Conservation (phyloP, 2,329 filamentous ascomycete genomes). For the Rasamsonia emersonii region DNA sequence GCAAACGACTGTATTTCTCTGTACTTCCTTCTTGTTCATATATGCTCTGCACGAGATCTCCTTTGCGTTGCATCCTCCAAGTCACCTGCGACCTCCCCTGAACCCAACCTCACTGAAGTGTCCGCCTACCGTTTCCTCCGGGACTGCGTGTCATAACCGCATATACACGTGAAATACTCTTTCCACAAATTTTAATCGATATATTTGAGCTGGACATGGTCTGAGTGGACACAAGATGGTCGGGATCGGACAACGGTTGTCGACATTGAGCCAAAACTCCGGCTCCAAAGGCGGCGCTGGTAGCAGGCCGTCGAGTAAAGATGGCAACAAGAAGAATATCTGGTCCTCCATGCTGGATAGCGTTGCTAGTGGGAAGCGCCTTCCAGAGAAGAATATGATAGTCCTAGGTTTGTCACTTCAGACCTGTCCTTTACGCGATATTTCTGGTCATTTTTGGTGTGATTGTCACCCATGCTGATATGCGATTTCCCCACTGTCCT, state of each 20-base stretch:
- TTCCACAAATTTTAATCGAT: conserved; percentile 6
- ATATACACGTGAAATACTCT: conserved; percentile 7
- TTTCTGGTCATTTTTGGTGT: conserved; percentile 4
- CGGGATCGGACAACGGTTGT: conserved; percentile 29
- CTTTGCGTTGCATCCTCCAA: no score
- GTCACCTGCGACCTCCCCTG: conserved; percentile 22
- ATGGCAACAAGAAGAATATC: conserved; percentile 68
- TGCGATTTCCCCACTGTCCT: no score
- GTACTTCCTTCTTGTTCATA: neutral
- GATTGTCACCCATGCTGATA: conserved; percentile 12
- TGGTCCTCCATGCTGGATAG: conserved; percentile 91
- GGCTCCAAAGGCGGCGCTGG: conserved; percentile 22
- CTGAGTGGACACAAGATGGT: conserved; percentile 25
- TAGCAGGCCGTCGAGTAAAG: conserved; percentile 47
- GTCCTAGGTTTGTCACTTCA: conserved; percentile 58
- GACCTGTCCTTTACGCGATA: conserved; percentile 5
- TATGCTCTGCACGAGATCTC: no score
- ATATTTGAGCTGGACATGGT: conserved; percentile 23
- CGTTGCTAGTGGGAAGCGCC: conserved; percentile 78
- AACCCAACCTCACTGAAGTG: conserved; percentile 15
- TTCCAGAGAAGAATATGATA: conserved; percentile 86
- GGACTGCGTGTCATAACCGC: conserved; percentile 12
- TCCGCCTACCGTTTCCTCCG: neutral
- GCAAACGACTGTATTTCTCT: no score
- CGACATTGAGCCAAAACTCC: conserved; percentile 28